Evolutionary conservation across 441 rosid species (phyloP), one percentile per base, ranked within the genome.

Genomic region (Populus hybrid): DNA sequence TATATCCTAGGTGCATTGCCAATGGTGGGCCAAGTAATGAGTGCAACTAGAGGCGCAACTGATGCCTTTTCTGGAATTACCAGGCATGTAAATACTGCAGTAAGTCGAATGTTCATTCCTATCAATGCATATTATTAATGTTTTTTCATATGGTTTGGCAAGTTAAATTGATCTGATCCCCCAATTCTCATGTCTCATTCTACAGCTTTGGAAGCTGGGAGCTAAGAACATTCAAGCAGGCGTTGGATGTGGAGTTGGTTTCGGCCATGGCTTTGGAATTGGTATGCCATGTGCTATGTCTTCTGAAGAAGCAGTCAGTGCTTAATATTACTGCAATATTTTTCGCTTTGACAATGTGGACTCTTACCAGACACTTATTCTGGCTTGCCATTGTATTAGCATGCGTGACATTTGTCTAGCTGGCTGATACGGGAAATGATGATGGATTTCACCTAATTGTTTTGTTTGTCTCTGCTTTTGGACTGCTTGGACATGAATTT

Each of bases 241-340:
- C 57, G 68, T 91, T 80, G 97, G 99, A 61, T 95, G 99, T 71
- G 98, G 99, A 85, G 88, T 93, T 74, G 99, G 99, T 69, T 89
- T 95, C 63, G 99, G 99, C 82, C 95, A 93, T 84, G 99, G 98
- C 65, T 88, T 95, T 82, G 99, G 99, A 83, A 82, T 90, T 32
- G 99, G 99, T 95, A 92, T 78, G 91, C 75, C 46, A 65, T 68
- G 53, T 18, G 18, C 36, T 64, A 8, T 72, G 16, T 65, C 42
- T 67, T 79, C 16, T 68, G 40, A 66, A 64, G 57, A 46, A 12
- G 26, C 26, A 21, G 32, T 46, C 24, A 19, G 21, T 71, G 8
- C 11, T 18, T 32, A 3, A 32, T 7, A 18, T 16, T 28, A 28
- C 24, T 69, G 23, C 4, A 12, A 18, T 35, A 28, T 30, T 32